Percentiles rank a stretch among this genome's conserved stretches.
Conservation (phyloP, 345 rosid species). For the Atalantia buxifolia region DNA sequence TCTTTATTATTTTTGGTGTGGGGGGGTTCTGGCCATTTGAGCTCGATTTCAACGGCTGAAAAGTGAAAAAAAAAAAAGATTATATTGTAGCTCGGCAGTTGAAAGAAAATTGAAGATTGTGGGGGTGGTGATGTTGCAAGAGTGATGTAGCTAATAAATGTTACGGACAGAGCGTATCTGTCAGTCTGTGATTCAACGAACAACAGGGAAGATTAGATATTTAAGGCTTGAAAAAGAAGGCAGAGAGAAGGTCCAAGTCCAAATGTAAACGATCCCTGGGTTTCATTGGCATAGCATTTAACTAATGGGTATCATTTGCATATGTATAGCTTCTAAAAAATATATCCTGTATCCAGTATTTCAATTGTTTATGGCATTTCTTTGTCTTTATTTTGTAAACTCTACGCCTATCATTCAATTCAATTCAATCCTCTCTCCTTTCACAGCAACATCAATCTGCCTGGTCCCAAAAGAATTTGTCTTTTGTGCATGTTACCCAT, state of each 20-base stretch:
- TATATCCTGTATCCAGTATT: background rate
- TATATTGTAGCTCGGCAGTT: background rate
- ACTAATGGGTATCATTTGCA: background rate
- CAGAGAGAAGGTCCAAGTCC: background rate
- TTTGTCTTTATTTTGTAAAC: background rate
- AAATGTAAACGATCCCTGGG: background rate
- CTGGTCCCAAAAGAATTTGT: constrained; percentile 26
- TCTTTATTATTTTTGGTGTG: constrained; percentile 21
- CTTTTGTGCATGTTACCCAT: background rate
- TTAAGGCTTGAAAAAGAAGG: constrained; percentile 17
- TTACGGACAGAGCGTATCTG: constrained; percentile 28
- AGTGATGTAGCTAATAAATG: constrained; percentile 12
- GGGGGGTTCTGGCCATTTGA: constrained; percentile 27
- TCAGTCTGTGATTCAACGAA: constrained; percentile 24
- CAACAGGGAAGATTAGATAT: constrained; percentile 12
- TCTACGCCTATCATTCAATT: background rate
- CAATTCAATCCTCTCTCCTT: too few species aligned
- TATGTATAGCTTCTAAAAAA: background rate
- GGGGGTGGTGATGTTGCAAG: constrained; percentile 15
- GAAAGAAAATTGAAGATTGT: background rate
- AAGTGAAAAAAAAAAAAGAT: background rate
- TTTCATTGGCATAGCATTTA: background rate
- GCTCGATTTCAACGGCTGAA: background rate
- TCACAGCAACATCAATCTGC: background rate
- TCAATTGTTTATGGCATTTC: background rate